Percentiles rank a stretch among this genome's conserved stretches.
Conservation (phyloP, 495 filamentous ascomycete genomes). For the Hypoxylon intermedium region DNA sequence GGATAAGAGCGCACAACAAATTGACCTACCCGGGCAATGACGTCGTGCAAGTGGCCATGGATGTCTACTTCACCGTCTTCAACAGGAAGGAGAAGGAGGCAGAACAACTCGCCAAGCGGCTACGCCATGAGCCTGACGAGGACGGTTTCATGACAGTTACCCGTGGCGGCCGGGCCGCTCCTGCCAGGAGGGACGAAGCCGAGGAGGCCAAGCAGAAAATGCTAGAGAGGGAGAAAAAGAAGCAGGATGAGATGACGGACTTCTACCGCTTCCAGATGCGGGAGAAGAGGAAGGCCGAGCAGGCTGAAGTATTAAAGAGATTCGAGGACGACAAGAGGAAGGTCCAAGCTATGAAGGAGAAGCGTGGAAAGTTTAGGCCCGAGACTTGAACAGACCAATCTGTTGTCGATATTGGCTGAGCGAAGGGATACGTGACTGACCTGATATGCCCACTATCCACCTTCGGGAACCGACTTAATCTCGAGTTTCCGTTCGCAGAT, state of each 20-base stretch:
- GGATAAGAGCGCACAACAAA: conserved; percentile 70
- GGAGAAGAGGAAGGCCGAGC: conserved; percentile 85
- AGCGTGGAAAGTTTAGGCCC: conserved; percentile 64
- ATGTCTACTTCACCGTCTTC: conserved; percentile 82
- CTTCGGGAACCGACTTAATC: neutral
- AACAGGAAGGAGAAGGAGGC: conserved; percentile 70
- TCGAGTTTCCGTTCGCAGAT: neutral
- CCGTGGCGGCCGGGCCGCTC: conserved; percentile 74
- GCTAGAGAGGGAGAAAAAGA: conserved; percentile 71
- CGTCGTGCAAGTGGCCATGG: conserved; percentile 71
- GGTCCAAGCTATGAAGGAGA: conserved; percentile 65
- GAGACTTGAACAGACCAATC: conserved; percentile 50
- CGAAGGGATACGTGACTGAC: no score
- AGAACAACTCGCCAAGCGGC: conserved; percentile 64
- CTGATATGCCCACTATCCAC: neutral
- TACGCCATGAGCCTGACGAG: conserved; percentile 81
- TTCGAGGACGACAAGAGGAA: conserved; percentile 72
- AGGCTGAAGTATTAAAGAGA: conserved; percentile 67
- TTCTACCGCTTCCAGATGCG: conserved; percentile 96
- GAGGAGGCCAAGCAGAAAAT: conserved; percentile 74
- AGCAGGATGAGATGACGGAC: conserved; percentile 69
- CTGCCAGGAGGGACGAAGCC: conserved; percentile 76
- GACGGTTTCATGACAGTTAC: conserved; percentile 96
- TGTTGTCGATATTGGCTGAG: neutral
- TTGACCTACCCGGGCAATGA: conserved; percentile 72